phyloP scores from a whole-genome alignment of 345 rosid species.

The Rhodamnia rubescens region DNA sequence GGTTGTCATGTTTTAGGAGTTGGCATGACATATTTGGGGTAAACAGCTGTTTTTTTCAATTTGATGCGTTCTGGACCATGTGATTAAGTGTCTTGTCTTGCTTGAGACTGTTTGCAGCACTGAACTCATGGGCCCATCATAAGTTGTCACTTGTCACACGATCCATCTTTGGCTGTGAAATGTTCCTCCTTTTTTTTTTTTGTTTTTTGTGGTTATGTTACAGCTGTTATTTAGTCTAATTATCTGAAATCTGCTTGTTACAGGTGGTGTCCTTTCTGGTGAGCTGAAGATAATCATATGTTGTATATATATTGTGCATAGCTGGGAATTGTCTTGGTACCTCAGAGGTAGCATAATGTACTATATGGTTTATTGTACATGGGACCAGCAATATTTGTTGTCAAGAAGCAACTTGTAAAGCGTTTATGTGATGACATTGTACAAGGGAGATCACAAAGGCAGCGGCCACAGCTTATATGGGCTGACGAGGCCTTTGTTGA shows the following conservation, averaged over 20 bases:
- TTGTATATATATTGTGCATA: conserved; percentile 6
- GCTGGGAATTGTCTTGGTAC: not conserved
- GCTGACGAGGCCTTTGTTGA: not conserved
- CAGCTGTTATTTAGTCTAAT: not conserved
- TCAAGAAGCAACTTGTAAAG: not conserved
- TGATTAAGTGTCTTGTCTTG: not conserved
- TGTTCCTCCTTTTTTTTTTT: not conserved
- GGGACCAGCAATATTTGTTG: not conserved
- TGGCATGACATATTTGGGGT: not conserved
- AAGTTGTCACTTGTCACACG: not conserved
- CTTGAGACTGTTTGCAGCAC: not conserved
- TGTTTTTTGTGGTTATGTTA: too few species aligned
- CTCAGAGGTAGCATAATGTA: not conserved
- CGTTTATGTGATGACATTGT: not conserved
- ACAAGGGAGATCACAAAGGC: not conserved
- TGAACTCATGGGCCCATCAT: not conserved
- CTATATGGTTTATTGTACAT: not conserved
- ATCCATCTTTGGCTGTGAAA: not conserved
- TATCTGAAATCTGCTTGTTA: not conserved
- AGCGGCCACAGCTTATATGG: not conserved
- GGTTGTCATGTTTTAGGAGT: not conserved
- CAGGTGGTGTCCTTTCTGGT: conserved; percentile 99
- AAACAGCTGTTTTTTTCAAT: not conserved
- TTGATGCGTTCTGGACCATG: not conserved
- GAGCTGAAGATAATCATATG: conserved; percentile 6